Conservation (phyloP, 2,329 filamentous ascomycete species). For the Penicillium sp. region DNA sequence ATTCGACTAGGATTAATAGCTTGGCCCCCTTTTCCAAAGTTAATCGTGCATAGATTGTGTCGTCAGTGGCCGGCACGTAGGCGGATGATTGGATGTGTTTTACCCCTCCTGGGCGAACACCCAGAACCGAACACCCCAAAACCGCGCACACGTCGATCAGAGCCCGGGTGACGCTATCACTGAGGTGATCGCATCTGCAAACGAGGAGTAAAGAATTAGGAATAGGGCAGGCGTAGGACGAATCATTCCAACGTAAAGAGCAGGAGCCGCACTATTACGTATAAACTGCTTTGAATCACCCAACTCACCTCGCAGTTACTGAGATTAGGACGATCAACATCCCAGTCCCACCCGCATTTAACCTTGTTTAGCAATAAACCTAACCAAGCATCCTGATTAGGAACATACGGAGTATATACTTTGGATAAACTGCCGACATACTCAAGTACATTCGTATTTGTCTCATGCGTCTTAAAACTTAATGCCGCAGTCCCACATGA, state of each 20-base stretch:
- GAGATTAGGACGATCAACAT: not conserved
- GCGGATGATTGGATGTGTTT: slow-evolving; percentile 13
- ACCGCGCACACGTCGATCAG: slow-evolving; percentile 4
- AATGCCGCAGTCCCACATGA: not conserved
- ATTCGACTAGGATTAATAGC: not conserved
- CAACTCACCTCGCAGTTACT: not conserved
- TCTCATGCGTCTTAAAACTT: not conserved
- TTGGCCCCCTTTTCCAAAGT: slow-evolving; percentile 10
- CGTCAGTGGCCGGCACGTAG: not conserved
- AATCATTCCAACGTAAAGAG: too few relatives aligned
- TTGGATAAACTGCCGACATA: not conserved
- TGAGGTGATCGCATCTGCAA: not conserved
- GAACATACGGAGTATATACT: not conserved
- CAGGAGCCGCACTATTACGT: not conserved
- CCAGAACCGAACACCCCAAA: not conserved
- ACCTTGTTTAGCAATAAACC: not conserved
- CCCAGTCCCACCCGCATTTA: slow-evolving; percentile 3
- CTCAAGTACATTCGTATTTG: not conserved
- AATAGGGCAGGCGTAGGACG: not conserved
- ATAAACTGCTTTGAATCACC: not conserved
- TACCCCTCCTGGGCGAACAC: slow-evolving; percentile 6
- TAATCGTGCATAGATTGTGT: slow-evolving; percentile 23
- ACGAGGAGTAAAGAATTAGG: not conserved
- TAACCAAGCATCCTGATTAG: not conserved
- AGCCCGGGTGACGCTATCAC: not conserved